Evolutionary conservation across 495 filamentous ascomycete species (phyloP), one percentile per base, ranked within the genome.

Genomic region (Paragyromitra xinjiangensis): DNA sequence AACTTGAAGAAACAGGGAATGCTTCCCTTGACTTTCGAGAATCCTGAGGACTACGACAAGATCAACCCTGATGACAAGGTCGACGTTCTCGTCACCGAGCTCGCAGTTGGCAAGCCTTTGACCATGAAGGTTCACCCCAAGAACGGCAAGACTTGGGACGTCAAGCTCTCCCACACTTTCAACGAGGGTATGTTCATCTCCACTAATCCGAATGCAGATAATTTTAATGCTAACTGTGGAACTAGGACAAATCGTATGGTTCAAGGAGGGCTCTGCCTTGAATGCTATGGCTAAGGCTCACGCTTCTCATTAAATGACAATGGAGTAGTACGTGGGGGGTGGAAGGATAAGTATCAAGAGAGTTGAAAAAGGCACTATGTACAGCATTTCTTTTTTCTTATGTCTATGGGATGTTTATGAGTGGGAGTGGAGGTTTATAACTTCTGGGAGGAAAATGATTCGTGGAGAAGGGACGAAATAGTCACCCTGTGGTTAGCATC

Each of bases 1-100:
- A 99, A 99, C 89, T 86, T 99, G 87, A 99, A 99, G 93, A 99
- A 99, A 91, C 95, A 99, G 89, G 95, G 95, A 87, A 95, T 99
- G 94, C 93, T 99, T 86, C 95, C 95, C 82, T 88, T 99, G 64
- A 97, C 94, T 79, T 99, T 99, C 87, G 84, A 89, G 66, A 91
- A 98, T 83, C 95, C 96, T 34, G 96, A 91, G 83, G 95, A 99
- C 85, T 99, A 99, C 85, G 95, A 99, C 84, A 95, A 92, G 88
- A 97, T 99, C 86, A 88, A 92, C 83, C 93, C 94, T 77, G 91
- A 94, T 39, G 96, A 97, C 89, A 94, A 91, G 86, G 83, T 87
- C 67, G 73, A 82, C 74, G 64, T 99, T 29, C 84, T 94, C 83
- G 93, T 91, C 90, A 98, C 96, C 22, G 88, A 98, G 86, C 86